These are phyloP conservation scores for Aspergillus incahuasiensis DNA, from an alignment of 495 filamentous ascomycete genomes.

Conservation along the genomic window DNA sequence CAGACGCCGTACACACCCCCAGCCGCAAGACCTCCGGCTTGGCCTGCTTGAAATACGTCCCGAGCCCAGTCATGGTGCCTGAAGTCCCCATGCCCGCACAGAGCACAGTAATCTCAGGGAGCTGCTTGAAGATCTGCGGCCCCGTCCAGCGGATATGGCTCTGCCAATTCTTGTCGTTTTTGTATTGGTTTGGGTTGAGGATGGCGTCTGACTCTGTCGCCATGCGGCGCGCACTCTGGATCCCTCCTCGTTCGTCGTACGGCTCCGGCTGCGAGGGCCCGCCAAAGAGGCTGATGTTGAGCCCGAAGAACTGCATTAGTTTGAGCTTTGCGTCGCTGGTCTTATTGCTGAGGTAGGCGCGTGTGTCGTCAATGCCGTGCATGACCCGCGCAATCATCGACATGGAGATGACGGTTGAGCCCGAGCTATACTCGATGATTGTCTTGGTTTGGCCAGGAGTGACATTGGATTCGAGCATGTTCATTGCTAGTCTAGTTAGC, in stretches of 20 bases:
- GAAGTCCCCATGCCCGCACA: slow-evolving; percentile 55
- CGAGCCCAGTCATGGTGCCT: slow-evolving; percentile 52
- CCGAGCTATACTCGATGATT: slow-evolving; percentile 59
- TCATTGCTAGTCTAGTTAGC: slow-evolving; percentile 38
- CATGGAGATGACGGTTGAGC: slow-evolving; percentile 59
- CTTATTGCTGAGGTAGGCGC: slow-evolving; percentile 59
- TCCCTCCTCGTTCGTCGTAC: slow-evolving; percentile 48
- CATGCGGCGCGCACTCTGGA: slow-evolving; percentile 39
- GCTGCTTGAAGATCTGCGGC: slow-evolving; percentile 52
- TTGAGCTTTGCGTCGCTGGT: slow-evolving; percentile 49
- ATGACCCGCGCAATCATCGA: slow-evolving; percentile 51
- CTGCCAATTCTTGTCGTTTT: slow-evolving; percentile 56
- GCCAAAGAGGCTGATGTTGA: slow-evolving; percentile 53
- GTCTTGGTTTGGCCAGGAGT: slow-evolving; percentile 40
- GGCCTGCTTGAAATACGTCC: slow-evolving; percentile 47
- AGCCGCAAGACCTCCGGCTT: slow-evolving; percentile 49
- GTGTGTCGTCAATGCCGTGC: slow-evolving; percentile 48
- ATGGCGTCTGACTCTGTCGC: slow-evolving; percentile 36
- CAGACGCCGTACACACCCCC: slow-evolving; percentile 52
- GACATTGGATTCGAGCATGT: slow-evolving; percentile 48
- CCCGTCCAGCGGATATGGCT: slow-evolving; percentile 59
- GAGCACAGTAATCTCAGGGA: slow-evolving; percentile 55
- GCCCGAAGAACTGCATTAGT: slow-evolving; percentile 56
- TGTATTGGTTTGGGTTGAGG: slow-evolving; percentile 56
- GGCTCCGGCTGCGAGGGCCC: slow-evolving; percentile 57